Evolutionary conservation across 2,329 filamentous ascomycete species (phyloP), one percentile per base, ranked within the genome.

Genomic region (Epichloe festucae): DNA sequence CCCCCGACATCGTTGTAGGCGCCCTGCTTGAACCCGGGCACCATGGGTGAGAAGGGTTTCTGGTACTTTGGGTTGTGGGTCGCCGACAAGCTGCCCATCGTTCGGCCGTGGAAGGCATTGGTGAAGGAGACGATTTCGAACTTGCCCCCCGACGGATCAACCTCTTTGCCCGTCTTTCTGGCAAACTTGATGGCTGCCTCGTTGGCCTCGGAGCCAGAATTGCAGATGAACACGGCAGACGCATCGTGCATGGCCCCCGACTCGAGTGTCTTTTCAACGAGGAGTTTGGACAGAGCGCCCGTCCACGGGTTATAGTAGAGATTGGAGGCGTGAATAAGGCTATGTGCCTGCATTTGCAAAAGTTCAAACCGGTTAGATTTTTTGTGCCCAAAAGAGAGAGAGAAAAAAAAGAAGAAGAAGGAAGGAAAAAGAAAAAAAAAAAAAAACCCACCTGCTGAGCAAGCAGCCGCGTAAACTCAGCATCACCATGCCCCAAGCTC

Each of bases 21-120:
- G 49, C 89, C 91, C 63, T 93, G 89, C 63, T 74, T 82, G 73
- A 95, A 97, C 2, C 93, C 93, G 0, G 93, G 91, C 1, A 98
- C 73, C 90, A 98, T 96, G 39, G 93, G 93, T 14, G 87, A 76
- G 65, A 98, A 98, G 0, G 93, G 93, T 59, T 84, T 81, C 71
- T 98, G 93, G 70, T 98, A 98, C 69, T 98, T 98, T 17, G 89
- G 88, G 71, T 97, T 98, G 46, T 90, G 93, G 5, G 93, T 98
- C 11, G 93, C 93, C n/a, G 88, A 95, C 44, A 98, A 73, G 53
- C 85, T 83, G 49, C 93, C 93, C 88, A 97, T 95, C 15, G 93
- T 97, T 53, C 93, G 85, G 60, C 93, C 93, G 69, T 98, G 93
- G 76, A 98, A 98, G 40, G 88, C 90, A 60, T 85, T 84, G 60